Evolutionary conservation across 441 rosid species (phyloP), one percentile per base, ranked within the genome.

Genomic region (Euphorbia schlechtendalii): DNA sequence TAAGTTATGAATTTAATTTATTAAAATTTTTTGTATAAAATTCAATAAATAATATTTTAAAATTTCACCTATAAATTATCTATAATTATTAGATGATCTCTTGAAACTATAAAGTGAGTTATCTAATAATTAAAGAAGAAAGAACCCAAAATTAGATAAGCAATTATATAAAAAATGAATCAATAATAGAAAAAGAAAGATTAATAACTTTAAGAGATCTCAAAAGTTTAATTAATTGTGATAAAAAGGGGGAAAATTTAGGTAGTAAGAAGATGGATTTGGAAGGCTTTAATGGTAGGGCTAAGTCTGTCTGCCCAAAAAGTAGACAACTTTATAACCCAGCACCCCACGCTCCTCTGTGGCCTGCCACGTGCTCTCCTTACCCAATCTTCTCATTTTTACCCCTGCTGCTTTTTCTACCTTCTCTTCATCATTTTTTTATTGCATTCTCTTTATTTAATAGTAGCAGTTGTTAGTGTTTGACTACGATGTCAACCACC

Each of bases 311-410:
- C 83, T 85, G 82, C 51, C 68, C 41, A 74, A 52, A 72, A 72
- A 69, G 80, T 59, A 12, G 22, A n/a, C 55, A 61, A 69, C 84
- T 82, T 81, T 84, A 68, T 66, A 76, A 62, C 74, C 43, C 74
- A 73, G 80, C 82, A 74, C 52, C 76, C 64, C 72, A 68, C 72
- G 65, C 76, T 66, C 55, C 34, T 32, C 6, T 32, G 34, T 56
- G 74, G 87, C 84, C 79, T 83, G 84, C 83, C 85, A 81, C 75
- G 69, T 54, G 74, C 76, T 65, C 76, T 70, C 72, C 6, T 51
- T 21, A 49, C 52, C 59, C 65, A 34, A 66, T 17, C 68, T 73
- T 74, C 75, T 74, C 61, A 81, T 77, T 74, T 78, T 45, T 57
- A 43, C 45, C 67, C 56, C 78, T 76, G 70, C 76, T 68, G 0